Evolutionary conservation across 2,329 filamentous ascomycete genomes (phyloP), one percentile per base, ranked within the genome.

Genomic region (Eurotiales sp.): DNA sequence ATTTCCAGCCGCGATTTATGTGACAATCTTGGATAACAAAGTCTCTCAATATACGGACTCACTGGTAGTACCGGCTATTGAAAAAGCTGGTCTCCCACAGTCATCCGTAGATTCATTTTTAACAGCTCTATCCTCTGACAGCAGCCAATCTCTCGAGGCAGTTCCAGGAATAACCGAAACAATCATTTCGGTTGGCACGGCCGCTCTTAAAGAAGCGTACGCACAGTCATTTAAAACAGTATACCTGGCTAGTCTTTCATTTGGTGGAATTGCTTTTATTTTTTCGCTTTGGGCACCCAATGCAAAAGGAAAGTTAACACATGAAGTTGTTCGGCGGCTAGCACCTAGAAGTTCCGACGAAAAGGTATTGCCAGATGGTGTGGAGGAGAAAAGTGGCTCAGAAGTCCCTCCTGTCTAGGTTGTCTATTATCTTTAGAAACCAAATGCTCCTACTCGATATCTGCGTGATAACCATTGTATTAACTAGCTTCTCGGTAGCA

Each of bases 221-320:
- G 60, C 66, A 4, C 51, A 66, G n/a, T 70, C 71, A 3, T 77
- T 78, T 59, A 62, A 64, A 50, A 66, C 69, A 3, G 75, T 79
- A 1, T 78, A 57, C 55, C 50, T 59, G 30, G 19, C 54, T 25
- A 43, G 46, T n/a, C 52, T 61, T 39, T 56, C 58, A 5, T 61
- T 60, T 15, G 58, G 55, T 14, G 47, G 54, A 6, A 11, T 56
- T 19, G 59, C 59, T 17, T 23, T 46, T 23, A 39, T 54, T 22
- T 52, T 52, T 25, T 42, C 53, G 10, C 25, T 44, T 23, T 32
- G 40, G 11, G 30, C n/a, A n/a, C n/a, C n/a, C n/a, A n/a, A n/a
- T n/a, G n/a, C n/a, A n/a, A n/a, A n/a, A n/a, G n/a, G n/a, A n/a
- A n/a, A n/a, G n/a, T n/a, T n/a, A n/a, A n/a, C n/a, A n/a, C n/a